Base-by-base conservation (phyloP, 2,329 filamentous ascomycete genomes). In the Orbilia quercus region DNA sequence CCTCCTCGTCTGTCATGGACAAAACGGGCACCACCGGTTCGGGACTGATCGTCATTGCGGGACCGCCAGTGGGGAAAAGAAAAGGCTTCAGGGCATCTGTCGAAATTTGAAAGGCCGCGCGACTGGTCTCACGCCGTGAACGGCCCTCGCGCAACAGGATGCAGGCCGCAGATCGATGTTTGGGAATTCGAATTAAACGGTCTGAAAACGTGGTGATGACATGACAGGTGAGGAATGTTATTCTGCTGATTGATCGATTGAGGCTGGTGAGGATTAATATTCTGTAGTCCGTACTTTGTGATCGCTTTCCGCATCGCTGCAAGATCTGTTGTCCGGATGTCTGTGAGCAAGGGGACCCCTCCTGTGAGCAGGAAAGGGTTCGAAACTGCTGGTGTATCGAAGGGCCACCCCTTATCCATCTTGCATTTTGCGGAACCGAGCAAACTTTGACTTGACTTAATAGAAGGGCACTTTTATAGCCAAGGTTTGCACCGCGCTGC, bases 361-460 rank as follows among this genome's bases (percentile, higher is more conserved):
- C 53, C 58, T 65, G 51, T 45, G 47, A 18, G 23, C 55, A 65
- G 53, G 59, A 50, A 63, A 72, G 67, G 67, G 59, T 72, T 59
- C 67, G 67, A 72, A 72, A 72, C 67, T 65, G 53, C 36, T 72
- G 59, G 25, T 54, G 67, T 72, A 20, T 59, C 59, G 67, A 59
- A 51, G 51, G 34, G 42, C 34, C 36, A 25, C 67, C 60, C 60
- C 60, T 64, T 64, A 64, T 58, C 58, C 67, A 50, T 53, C 53
- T 72, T 65, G 53, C 53, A 31, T 20, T 47, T 36, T 60, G 64
- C 50, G 59, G 67, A 72, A 72, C 51, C 67, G 67, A 72, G 55
- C 51, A 72, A 72, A 65, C 59, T 58, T 53, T n/a, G n/a, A n/a
- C n/a, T n/a, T n/a, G n/a, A n/a, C n/a, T n/a, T n/a, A n/a, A n/a